Evolutionary conservation across 257 asterid species (phyloP).

Genomic region (Penstemon barbatus): DNA sequence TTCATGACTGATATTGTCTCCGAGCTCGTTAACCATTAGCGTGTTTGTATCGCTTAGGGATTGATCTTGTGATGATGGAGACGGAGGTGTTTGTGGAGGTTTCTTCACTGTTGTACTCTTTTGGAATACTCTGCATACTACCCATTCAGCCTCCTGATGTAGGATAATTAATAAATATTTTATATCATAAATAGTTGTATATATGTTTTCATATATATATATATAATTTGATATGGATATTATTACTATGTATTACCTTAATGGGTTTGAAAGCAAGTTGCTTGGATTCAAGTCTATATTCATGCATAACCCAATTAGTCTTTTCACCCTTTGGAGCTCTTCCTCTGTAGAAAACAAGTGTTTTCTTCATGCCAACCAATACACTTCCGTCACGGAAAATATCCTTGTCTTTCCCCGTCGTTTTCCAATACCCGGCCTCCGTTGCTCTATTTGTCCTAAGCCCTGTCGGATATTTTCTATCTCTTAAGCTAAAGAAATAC

Average conservation of each 20-base stretch:
- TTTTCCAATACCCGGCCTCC: conserved; percentile 85
- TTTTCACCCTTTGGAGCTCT: conserved; percentile 94
- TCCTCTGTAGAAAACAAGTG: conserved; percentile 76
- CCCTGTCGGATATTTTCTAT: conserved; percentile 84
- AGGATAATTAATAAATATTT: not conserved
- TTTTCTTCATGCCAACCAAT: conserved; percentile 83
- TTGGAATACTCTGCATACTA: conserved; percentile 74
- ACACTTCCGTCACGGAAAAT: conserved; percentile 47
- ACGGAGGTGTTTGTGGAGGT: conserved; percentile 49
- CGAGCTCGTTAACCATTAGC: conserved; percentile 44
- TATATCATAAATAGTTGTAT: too few relatives aligned
- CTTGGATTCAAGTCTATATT: conserved; percentile 60
- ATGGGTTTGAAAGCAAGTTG: conserved; percentile 46
- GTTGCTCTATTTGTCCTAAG: conserved; percentile 77
- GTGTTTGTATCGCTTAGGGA: conserved; percentile 48
- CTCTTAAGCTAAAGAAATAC: conserved; percentile 76
- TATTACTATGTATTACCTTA: conserved; percentile 46
- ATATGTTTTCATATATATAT: too few relatives aligned
- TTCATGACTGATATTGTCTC: conserved; percentile 45
- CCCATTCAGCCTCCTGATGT: conserved; percentile 80
- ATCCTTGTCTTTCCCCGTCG: conserved; percentile 88
- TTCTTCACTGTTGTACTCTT: conserved; percentile 61
- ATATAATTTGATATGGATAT: too few relatives aligned
- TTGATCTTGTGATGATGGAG: conserved; percentile 55
- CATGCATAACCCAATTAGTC: conserved; percentile 93